Conservation (phyloP, 2,329 filamentous ascomycete genomes). For the Diplocarpon mali region DNA sequence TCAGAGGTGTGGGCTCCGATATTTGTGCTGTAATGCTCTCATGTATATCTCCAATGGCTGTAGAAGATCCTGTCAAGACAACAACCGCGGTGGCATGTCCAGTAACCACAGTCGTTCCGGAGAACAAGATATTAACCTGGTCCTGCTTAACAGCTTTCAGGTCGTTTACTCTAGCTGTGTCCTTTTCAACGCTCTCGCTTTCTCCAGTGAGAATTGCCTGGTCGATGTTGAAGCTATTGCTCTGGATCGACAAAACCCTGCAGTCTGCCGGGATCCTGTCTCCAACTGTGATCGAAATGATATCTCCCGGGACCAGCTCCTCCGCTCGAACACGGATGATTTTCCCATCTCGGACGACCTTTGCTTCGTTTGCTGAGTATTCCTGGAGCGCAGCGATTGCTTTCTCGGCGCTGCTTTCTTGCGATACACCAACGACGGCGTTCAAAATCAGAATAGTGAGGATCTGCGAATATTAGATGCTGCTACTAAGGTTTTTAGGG, state of each 20-base stretch:
- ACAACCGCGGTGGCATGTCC: constrained; percentile 88
- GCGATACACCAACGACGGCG: constrained; percentile 91
- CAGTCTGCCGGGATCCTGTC: constrained; percentile 94
- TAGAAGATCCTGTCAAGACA: constrained; percentile 77
- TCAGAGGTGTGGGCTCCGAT: constrained; percentile 90
- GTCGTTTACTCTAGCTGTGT: constrained; percentile 58
- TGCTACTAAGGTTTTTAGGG: background rate
- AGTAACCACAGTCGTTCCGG: constrained; percentile 91
- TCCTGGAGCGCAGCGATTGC: constrained; percentile 96
- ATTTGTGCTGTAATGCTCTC: constrained; percentile 98
- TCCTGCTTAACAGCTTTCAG: constrained; percentile 89
- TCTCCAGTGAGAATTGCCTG: constrained; percentile 96
- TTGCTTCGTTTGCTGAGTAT: constrained; percentile 97
- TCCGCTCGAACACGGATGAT: constrained; percentile 85
- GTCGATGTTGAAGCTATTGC: constrained; percentile 94
- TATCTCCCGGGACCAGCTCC: constrained; percentile 87
- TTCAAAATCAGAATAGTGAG: constrained; percentile 95
- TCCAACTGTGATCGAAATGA: constrained; percentile 78
- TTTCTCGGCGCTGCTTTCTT: constrained; percentile 97
- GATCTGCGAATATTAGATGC: constrained; percentile 46
- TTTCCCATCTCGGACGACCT: constrained; percentile 69
- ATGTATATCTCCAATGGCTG: constrained; percentile 96
- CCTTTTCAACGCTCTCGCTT: constrained; percentile 92
- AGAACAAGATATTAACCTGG: constrained; percentile 96
- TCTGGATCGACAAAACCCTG: constrained; percentile 77